A percentile compares a stretch with the other conserved stretches of the same genome.
Evolutionary conservation across 495 filamentous ascomycete species (phyloP).

Genomic region (Staphylotrichum tortipilum): DNA sequence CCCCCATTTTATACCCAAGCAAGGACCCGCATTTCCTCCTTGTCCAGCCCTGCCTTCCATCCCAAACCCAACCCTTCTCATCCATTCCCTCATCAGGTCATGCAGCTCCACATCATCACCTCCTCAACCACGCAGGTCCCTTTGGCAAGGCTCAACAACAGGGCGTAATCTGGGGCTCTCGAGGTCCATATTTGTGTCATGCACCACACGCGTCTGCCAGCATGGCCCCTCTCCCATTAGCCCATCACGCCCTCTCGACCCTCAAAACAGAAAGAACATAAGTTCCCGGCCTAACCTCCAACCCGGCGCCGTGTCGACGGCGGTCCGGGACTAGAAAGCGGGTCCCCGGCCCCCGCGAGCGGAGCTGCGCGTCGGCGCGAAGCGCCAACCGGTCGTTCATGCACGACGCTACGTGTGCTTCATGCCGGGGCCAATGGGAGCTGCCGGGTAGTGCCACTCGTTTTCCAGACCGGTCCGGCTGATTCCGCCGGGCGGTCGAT

Average conservation of each 20-base stretch:
- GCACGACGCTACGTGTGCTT: background rate
- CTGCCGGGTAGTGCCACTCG: background rate
- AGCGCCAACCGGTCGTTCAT: background rate
- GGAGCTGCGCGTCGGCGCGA: background rate
- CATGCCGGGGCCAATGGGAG: background rate
- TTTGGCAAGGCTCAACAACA: background rate
- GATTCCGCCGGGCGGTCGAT: background rate
- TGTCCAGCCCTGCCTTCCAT: no score
- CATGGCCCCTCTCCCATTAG: background rate
- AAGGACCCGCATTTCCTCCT: no score
- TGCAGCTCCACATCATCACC: background rate
- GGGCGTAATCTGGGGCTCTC: background rate
- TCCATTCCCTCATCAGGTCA: no score
- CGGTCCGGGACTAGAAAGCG: background rate
- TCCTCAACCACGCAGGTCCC: background rate
- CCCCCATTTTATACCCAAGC: no score
- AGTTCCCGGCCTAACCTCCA: no score
- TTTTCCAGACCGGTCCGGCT: background rate
- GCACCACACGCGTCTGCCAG: no score
- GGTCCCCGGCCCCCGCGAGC: background rate
- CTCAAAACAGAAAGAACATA: no score
- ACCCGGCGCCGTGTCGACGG: no score
- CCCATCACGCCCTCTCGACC: no score
- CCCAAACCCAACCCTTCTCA: no score
- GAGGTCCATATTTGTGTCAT: background rate